These are phyloP conservation scores for Agrocybe pediades DNA, from an alignment of 768 basidiomycete genomes.

Conservation along the genomic window DNA sequence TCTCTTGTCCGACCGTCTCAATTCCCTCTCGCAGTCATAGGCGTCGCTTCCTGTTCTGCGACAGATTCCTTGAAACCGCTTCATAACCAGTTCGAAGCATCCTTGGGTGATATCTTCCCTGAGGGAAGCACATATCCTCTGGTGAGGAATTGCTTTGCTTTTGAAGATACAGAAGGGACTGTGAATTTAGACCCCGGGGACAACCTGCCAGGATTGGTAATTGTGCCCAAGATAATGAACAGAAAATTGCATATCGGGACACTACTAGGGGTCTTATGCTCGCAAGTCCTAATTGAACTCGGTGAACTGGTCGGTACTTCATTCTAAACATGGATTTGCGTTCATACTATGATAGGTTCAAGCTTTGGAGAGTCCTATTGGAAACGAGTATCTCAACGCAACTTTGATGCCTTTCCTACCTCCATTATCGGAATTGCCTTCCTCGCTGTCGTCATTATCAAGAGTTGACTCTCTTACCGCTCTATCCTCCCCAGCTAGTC, in stretches of 20 bases:
- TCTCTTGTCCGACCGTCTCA: slow-evolving; percentile 77
- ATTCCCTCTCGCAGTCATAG: slow-evolving; percentile 87
- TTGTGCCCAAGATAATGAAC: slow-evolving; percentile 88
- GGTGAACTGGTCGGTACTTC: slow-evolving; percentile 69
- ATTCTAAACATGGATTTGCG: not conserved
- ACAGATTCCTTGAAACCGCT: slow-evolving; percentile 53
- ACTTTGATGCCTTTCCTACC: slow-evolving; percentile 65
- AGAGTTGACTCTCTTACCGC: slow-evolving; percentile 47
- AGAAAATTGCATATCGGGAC: slow-evolving; percentile 88
- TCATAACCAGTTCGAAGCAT: slow-evolving; percentile 65
- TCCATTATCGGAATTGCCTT: slow-evolving; percentile 59
- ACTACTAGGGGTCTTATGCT: slow-evolving; percentile 85
- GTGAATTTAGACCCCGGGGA: slow-evolving; percentile 59
- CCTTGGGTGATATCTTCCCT: slow-evolving; percentile 68
- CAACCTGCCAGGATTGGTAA: slow-evolving; percentile 61
- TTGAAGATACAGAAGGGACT: slow-evolving; percentile 69
- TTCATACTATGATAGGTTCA: slow-evolving; percentile 53
- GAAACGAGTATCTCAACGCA: slow-evolving; percentile 84
- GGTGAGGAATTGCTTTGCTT: slow-evolving; percentile 82
- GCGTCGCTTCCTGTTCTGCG: slow-evolving; percentile 72
- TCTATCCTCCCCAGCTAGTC: slow-evolving; percentile 51
- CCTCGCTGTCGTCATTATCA: slow-evolving; percentile 48
- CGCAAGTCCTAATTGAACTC: slow-evolving; percentile 84
- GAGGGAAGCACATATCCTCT: slow-evolving; percentile 71
- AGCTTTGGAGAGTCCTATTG: slow-evolving; percentile 78